Evolutionary conservation across 352 stramenopile species (phyloP), one percentile per base, ranked within the genome.

Genomic region (Phytophthora fragariaefolia): DNA sequence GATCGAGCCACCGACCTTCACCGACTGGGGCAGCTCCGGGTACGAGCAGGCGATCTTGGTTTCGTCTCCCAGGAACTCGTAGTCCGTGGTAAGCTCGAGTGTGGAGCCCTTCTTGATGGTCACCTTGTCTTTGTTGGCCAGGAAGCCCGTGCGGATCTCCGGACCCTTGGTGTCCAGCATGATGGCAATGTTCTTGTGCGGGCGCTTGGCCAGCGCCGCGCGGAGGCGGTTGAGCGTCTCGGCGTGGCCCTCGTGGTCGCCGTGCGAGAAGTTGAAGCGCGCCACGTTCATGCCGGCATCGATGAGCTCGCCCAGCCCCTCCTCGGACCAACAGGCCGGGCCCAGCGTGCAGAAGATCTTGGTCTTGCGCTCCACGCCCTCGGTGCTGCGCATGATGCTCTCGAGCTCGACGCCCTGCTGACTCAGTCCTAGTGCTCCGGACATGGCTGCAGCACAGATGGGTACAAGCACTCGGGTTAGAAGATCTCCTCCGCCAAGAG

Each of bases 241-340:
- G 47, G 72, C 79, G 66, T 93, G 85, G 54, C 70, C 88, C 58
- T 97, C 87, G 62, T 97, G 95, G 55, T 98, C 98, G 27, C 97
- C 98, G 79, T 99, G 98, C 24, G 95, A 99, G 78, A 99, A 99
- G 81, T 99, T 99, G 58, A 99, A 87, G 45, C 98, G 87, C 73
- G 98, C 98, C 9, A 99, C 87, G 66, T 96, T 97, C 93, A 99
- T 98, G 65, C 97, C 97, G 48, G 76, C 72, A 58, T 92, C 84
- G 57, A 92, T 88, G 52, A 92, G 75, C 50, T 94, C 65, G 30
- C 96, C 95, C 34, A 99, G 83, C 27, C 76, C 95, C 47, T 97
- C 90, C 36, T 99, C 93, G 30, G 90, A 90, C 96, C 97, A 99
- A 65, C 87, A 97, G 18, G 88, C 66, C 27, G 92, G 92, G 30